A percentile compares a stretch with the other conserved stretches of the same genome.
Conservation (phyloP, 148 eudicot genomes). For the Diospyros lotus region DNA sequence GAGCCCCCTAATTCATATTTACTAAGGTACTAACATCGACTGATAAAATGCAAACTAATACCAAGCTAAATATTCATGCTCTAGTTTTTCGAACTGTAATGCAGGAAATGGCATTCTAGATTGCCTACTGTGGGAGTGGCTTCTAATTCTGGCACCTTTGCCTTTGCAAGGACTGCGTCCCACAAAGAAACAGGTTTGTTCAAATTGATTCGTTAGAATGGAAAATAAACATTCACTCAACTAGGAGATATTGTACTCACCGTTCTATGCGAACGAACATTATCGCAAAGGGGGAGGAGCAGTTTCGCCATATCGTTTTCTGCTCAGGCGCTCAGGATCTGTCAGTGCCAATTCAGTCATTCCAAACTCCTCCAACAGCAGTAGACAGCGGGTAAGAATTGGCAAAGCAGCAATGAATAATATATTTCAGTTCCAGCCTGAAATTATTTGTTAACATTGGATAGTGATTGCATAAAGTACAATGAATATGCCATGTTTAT, state of each 20-base stretch:
- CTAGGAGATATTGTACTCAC: neutral
- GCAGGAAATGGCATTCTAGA: conserved; percentile 27
- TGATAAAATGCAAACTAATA: neutral
- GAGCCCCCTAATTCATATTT: conserved; percentile 1
- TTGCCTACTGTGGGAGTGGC: conserved; percentile 13
- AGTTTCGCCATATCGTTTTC: conserved; percentile 25
- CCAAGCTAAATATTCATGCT: neutral
- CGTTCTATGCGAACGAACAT: neutral
- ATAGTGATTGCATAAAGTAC: neutral
- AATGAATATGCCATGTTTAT: neutral
- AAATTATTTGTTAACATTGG: neutral
- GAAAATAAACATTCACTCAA: neutral
- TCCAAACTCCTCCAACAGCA: conserved; percentile 16
- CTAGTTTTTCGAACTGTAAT: neutral
- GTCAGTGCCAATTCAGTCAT: conserved; percentile 9
- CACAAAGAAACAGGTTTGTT: conserved; percentile 31
- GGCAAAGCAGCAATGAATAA: neutral
- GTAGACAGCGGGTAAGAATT: conserved; percentile 22
- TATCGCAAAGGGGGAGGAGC: conserved; percentile 22
- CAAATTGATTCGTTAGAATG: neutral
- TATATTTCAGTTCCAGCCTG: neutral
- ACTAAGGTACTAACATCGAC: conserved; percentile 11
- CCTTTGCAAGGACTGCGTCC: conserved; percentile 24
- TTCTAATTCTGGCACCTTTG: conserved; percentile 17
- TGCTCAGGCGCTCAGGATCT: conserved; percentile 28